Conservation (phyloP, 352 stramenopile genomes). For the Phytophthora tubulina region DNA sequence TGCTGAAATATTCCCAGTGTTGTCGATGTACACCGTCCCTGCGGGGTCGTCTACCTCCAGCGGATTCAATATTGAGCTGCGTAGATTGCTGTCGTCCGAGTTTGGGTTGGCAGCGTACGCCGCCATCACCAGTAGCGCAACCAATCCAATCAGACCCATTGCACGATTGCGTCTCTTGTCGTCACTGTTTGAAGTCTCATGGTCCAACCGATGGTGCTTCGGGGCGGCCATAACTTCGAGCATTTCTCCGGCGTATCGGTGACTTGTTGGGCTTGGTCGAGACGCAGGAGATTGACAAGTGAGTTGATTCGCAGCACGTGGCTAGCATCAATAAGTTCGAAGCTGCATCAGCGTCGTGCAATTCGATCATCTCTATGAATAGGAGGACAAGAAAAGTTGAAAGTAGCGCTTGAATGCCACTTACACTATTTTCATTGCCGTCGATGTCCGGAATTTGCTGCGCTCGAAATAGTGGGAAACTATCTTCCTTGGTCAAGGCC, state of each 20-base stretch:
- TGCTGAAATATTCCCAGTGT: constrained; percentile 21
- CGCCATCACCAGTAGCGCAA: constrained; percentile 32
- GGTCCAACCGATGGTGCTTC: constrained; percentile 37
- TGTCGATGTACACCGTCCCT: constrained; percentile 19
- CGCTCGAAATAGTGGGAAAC: not conserved
- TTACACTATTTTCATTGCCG: constrained; percentile 16
- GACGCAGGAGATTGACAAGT: constrained; percentile 14
- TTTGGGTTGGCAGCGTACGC: constrained; percentile 9
- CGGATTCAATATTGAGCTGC: constrained; percentile 7
- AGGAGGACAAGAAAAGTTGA: constrained; percentile 8
- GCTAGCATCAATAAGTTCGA: constrained; percentile 12
- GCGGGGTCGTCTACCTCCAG: constrained; percentile 17
- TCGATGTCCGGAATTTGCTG: not conserved
- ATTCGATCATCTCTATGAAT: constrained; percentile 12
- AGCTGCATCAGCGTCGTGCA: not conserved
- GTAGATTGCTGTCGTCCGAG: constrained; percentile 12
- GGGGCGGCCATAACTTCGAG: constrained; percentile 25
- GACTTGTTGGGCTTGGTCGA: constrained; percentile 10
- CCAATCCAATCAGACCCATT: constrained; percentile 26
- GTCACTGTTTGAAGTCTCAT: not conserved
- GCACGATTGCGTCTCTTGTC: constrained; percentile 24
- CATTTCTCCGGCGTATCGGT: constrained; percentile 17
- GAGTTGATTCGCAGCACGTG: not conserved
- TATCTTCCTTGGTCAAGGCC: too few species aligned
- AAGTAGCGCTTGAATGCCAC: not conserved